A percentile compares a stretch with the other conserved stretches of the same genome.
Evolutionary conservation across 2,329 filamentous ascomycete species (phyloP).

Genomic region (Pseudogymnoascus sp.): DNA sequence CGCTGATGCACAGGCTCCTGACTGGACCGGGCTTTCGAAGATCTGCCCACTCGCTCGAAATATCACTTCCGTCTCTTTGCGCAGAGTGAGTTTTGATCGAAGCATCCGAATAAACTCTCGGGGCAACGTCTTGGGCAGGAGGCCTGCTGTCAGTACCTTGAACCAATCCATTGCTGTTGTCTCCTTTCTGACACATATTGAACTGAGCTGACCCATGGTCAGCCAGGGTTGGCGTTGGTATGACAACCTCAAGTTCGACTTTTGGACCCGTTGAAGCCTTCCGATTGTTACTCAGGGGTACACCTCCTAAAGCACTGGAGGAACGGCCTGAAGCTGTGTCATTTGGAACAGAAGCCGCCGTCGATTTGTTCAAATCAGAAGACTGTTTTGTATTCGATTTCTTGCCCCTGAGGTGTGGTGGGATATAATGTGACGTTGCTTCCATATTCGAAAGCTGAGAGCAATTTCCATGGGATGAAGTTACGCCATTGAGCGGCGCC

Average conservation of each 20-base stretch:
- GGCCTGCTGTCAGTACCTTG: background rate
- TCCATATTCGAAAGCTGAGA: background rate
- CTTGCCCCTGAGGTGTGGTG: slow-evolving; percentile 10
- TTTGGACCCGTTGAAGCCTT: background rate
- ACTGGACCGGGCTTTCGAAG: slow-evolving; percentile 5
- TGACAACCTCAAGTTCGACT: background rate
- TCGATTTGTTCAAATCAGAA: background rate
- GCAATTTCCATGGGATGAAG: background rate
- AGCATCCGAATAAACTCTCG: background rate
- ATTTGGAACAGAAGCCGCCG: background rate
- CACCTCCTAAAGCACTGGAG: background rate
- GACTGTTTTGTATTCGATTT: background rate
- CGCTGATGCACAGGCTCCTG: slow-evolving; percentile 1
- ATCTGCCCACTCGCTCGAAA: background rate
- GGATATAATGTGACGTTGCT: background rate
- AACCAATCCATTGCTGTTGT: background rate
- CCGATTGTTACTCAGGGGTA: background rate
- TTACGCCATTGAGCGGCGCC: background rate
- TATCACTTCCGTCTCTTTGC: background rate
- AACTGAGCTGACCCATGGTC: background rate
- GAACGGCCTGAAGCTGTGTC: background rate
- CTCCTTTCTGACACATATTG: background rate
- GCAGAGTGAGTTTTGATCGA: slow-evolving; percentile 2
- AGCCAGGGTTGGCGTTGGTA: background rate
- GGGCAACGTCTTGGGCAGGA: background rate